phyloP scores from a whole-genome alignment of 2,329 filamentous ascomycete species.

The Colletotrichum magnum region DNA sequence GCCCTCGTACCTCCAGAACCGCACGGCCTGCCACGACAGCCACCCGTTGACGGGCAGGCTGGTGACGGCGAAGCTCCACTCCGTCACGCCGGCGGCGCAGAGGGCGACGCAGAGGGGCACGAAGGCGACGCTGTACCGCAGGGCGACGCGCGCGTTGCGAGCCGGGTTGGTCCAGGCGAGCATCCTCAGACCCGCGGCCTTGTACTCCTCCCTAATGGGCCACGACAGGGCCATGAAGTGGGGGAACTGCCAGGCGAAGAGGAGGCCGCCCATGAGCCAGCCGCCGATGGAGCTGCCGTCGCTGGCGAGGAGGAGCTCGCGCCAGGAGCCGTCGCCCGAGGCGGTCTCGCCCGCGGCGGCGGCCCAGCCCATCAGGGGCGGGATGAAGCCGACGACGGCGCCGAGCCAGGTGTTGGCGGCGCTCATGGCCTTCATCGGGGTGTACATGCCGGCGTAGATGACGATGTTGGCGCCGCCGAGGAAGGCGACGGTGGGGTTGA shows the following conservation, averaged over 20 bases:
- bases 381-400: slow-evolving; percentile 91
- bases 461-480: slow-evolving; percentile 88
- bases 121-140: slow-evolving; percentile 88
- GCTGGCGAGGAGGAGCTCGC: slow-evolving; percentile 79
- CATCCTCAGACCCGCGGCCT: slow-evolving; percentile 77
- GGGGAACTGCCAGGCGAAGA: slow-evolving; percentile 98
- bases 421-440: slow-evolving; percentile 89
- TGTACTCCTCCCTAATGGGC: slow-evolving; percentile 91
- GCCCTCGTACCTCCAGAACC: slow-evolving; percentile 85
- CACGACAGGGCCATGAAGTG: slow-evolving; percentile 97
- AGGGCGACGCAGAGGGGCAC: slow-evolving; percentile 88
- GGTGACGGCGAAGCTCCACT: slow-evolving; percentile 86
- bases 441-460: slow-evolving; percentile 93
- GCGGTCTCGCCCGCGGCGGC: slow-evolving; percentile 92
- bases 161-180: slow-evolving; percentile 89
- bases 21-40: slow-evolving; percentile 84
- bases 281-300: slow-evolving; percentile 79
- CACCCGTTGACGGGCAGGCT: slow-evolving; percentile 88
- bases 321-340: slow-evolving; percentile 80
- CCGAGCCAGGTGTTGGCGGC: slow-evolving; percentile 96
- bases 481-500: slow-evolving; percentile 92
- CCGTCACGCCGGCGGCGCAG: slow-evolving; percentile 84
- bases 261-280: slow-evolving; percentile 86
- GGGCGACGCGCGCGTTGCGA: slow-evolving; percentile 86
- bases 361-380: slow-evolving; percentile 97